These are phyloP conservation scores for Camellia lanceoleosa DNA, from an alignment of 148 eudicot genomes.

Conservation along the genomic window DNA sequence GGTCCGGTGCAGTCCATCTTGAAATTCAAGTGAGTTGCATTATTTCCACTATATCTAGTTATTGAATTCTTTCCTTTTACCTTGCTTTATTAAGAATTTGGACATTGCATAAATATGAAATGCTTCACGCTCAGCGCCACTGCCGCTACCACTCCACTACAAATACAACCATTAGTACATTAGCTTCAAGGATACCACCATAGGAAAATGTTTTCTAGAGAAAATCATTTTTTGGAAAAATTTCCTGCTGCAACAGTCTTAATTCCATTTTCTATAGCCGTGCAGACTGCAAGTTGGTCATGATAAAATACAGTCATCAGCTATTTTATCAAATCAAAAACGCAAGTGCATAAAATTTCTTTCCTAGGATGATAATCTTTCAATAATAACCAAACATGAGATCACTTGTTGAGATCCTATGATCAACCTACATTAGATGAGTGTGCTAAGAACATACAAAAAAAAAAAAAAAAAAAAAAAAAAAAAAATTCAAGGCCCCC, in stretches of 20 bases:
- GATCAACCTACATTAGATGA: background rate
- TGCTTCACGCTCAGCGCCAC: background rate
- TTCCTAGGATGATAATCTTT: background rate
- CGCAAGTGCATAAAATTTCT: background rate
- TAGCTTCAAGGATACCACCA: too few relatives aligned
- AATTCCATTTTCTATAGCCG: background rate
- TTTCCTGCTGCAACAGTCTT: too few relatives aligned
- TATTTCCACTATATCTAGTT: conserved; percentile 1
- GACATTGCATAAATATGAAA: background rate
- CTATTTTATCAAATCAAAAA: background rate
- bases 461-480: too few relatives aligned
- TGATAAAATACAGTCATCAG: background rate
- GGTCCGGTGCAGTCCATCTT: conserved; percentile 93
- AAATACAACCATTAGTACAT: too few relatives aligned
- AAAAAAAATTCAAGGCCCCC: too few relatives aligned
- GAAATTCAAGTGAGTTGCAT: conserved; percentile 71
- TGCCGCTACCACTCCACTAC: too few relatives aligned
- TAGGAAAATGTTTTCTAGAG: too few relatives aligned
- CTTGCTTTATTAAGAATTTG: background rate
- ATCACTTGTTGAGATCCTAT: background rate
- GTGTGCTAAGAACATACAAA: too few relatives aligned
- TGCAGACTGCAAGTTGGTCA: background rate
- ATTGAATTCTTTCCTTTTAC: background rate
- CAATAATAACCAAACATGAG: background rate
- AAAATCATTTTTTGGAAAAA: too few relatives aligned